A percentile compares a stretch with the other conserved stretches of the same genome.
Conservation (phyloP, 2,329 filamentous ascomycete species). For the Fusarium xyrophilum region DNA sequence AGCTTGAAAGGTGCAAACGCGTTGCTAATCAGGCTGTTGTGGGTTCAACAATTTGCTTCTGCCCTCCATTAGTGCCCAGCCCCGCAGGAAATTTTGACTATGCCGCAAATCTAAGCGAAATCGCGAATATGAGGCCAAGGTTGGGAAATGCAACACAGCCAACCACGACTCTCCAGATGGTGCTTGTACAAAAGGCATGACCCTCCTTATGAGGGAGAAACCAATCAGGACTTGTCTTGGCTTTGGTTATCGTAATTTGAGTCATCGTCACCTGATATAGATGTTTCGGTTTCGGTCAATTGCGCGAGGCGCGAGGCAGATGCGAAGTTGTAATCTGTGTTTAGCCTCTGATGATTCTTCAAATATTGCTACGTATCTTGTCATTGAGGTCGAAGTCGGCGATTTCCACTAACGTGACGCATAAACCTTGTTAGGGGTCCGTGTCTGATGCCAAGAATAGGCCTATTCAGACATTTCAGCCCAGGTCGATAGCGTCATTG, state of each 20-base stretch:
- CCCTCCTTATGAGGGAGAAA: not conserved
- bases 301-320: not conserved
- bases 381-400: not conserved
- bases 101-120: not conserved
- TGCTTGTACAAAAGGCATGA: not conserved
- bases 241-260: not conserved
- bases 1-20: no score
- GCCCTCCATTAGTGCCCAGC: not conserved
- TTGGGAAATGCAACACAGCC: not conserved
- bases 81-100: not conserved
- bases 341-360: not conserved
- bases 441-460: not conserved
- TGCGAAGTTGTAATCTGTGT: not conserved
- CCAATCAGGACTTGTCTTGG: not conserved
- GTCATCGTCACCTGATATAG: not conserved
- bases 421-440: no score
- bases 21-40: no score
- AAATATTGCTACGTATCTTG: not conserved
- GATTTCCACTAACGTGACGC: not conserved
- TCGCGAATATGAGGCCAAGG: not conserved
- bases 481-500: rapidly evolving
- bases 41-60: no score
- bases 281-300: not conserved
- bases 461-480: not conserved
- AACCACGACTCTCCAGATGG: not conserved